Conservation (phyloP, 208 protist genomes). For the Trypanosoma avium region DNA sequence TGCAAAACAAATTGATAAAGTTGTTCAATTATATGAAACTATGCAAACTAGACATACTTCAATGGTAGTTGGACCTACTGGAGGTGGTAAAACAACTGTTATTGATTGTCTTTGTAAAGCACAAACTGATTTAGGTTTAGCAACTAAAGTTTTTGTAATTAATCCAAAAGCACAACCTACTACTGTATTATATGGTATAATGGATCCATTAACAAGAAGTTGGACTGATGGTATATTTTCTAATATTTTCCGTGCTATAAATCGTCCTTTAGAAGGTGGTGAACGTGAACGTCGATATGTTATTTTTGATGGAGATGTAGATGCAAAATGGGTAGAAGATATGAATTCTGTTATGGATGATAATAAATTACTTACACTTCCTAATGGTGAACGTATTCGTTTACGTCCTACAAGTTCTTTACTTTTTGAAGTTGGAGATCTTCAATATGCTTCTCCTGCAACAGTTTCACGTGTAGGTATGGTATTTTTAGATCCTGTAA, state of each 20-base stretch:
- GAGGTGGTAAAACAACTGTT: slow-evolving; percentile 98
- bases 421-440: slow-evolving; percentile 98
- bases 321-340: slow-evolving; percentile 99
- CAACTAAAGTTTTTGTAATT: slow-evolving; percentile 94
- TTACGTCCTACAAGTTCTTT: slow-evolving; percentile 94
- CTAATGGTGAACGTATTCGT: slow-evolving; percentile 98
- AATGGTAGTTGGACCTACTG: slow-evolving; percentile 98
- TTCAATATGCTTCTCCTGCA: slow-evolving; percentile 99
- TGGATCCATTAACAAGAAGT: slow-evolving; percentile 97
- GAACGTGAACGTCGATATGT: slow-evolving; percentile 95
- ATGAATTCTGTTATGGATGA: slow-evolving; percentile 99
- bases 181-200: slow-evolving; percentile 97
- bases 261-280: slow-evolving; percentile 73
- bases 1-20: slow-evolving; percentile 96
- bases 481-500: slow-evolving; percentile 98
- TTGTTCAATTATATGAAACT: slow-evolving; percentile 99
- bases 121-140: slow-evolving; percentile 90
- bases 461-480: slow-evolving; percentile 99
- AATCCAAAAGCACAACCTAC: slow-evolving; percentile 98
- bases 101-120: slow-evolving; percentile 94
- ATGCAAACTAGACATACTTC: slow-evolving; percentile 98
- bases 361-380: slow-evolving; percentile 99
- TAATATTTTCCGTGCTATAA: slow-evolving; percentile 98
- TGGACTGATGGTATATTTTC: slow-evolving; percentile 99
- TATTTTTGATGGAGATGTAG: slow-evolving; percentile 99